These are phyloP conservation scores for Paradendryphiella salina DNA, from an alignment of 2,329 filamentous ascomycete genomes.

Conservation along the genomic window DNA sequence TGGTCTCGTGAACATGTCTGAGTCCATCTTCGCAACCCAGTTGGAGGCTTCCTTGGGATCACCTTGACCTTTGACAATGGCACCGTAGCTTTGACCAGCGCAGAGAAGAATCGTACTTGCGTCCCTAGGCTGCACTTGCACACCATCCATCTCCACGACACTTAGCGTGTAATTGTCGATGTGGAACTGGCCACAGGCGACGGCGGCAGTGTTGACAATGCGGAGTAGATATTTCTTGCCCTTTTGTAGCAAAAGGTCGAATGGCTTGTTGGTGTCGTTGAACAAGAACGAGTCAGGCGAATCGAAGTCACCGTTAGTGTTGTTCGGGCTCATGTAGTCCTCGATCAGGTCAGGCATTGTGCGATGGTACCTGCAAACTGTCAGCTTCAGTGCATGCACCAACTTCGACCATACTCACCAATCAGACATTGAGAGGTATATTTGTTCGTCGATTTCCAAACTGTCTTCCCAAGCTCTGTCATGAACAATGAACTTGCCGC, in stretches of 20 bases:
- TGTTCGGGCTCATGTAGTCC: constrained; percentile 50
- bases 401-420: neutral
- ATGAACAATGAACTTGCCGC: constrained; percentile 47
- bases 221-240: constrained; percentile 65
- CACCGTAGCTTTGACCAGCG: constrained; percentile 33
- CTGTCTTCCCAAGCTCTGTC: constrained; percentile 48
- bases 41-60: constrained; percentile 57
- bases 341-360: constrained; percentile 38
- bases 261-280: constrained; percentile 16
- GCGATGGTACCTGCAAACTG: constrained; percentile 5
- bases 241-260: constrained; percentile 46
- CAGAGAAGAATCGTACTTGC: constrained; percentile 46
- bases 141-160: constrained; percentile 40
- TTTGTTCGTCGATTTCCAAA: constrained; percentile 32
- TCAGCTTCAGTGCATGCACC: constrained; percentile 25
- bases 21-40: constrained; percentile 59
- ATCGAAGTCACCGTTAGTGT: constrained; percentile 33
- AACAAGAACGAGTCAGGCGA: constrained; percentile 10
- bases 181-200: constrained; percentile 50
- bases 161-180: constrained; percentile 45
- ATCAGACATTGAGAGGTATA: constrained; percentile 10
- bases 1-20: constrained; percentile 51
- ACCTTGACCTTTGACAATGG: constrained; percentile 23
- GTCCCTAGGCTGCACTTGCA: constrained; percentile 45
- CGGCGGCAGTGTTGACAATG: constrained; percentile 60